These are phyloP conservation scores for Exophiala bonariae DNA, from an alignment of 2,329 filamentous ascomycete species.

Conservation along the genomic window DNA sequence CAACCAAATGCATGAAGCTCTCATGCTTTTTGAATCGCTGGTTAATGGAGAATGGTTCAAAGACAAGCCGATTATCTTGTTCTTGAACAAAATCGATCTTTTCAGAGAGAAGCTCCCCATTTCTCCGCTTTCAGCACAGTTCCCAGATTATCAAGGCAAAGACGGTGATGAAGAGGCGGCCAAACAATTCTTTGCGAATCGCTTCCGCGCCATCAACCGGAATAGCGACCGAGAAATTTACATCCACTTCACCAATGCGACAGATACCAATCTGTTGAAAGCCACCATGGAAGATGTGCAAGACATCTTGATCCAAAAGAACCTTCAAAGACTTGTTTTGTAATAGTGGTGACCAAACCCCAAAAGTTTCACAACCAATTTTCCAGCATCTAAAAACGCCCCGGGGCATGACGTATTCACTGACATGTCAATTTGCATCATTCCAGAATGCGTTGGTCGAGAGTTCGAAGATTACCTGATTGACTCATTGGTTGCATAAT, in stretches of 20 bases:
- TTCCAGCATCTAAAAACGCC: not conserved
- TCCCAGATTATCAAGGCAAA: conserved; percentile 75
- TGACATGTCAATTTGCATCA: not conserved
- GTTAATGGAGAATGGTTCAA: conserved; percentile 86
- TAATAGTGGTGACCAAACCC: conserved; percentile 39
- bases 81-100: conserved; percentile 85
- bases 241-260: conserved; percentile 60
- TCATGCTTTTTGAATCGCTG: conserved; percentile 85
- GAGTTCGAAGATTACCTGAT: not conserved
- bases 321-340: conserved; percentile 75
- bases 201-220: conserved; percentile 74
- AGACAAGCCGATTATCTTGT: conserved; percentile 77
- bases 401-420: conserved; percentile 8
- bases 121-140: conserved; percentile 72
- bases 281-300: conserved; percentile 85
- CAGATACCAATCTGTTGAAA: conserved; percentile 73
- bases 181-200: conserved; percentile 79
- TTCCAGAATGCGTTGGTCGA: not conserved
- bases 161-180: conserved; percentile 71
- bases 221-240: conserved; percentile 59
- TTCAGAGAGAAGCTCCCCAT: conserved; percentile 74
- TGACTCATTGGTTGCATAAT: conserved; percentile 3
- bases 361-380: too few species aligned
- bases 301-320: conserved; percentile 84
- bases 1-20: conserved; percentile 87